Base-by-base conservation (phyloP, 805 yeast genomes). In the Yamadazyma endophytica region DNA sequence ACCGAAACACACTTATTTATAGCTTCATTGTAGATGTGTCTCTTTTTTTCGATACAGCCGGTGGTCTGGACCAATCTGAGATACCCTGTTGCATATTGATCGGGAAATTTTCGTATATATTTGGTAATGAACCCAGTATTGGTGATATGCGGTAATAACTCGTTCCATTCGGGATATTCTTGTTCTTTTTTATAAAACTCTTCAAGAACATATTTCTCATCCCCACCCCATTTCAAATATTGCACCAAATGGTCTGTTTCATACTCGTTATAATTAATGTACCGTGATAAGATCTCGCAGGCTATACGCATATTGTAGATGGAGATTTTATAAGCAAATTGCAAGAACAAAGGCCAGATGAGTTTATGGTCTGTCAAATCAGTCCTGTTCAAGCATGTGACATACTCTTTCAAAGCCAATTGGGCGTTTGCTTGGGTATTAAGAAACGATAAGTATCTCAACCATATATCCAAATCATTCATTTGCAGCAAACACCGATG, bases 61-160 rank as follows among this genome's bases (percentile, higher is more conserved):
- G 61, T 52, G n/a, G 50, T 43, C 13, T 52, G 55, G 12, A 69
- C 64, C 46, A 65, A 70, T 36, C 64, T 58, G 3, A 70, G 60
- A 21, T 64, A 63, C 12, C 82, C 55, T 15, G 55, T 58, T 2
- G 77, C 75, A 22, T 59, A 50, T 44, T 81, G 86, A 42, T 79
- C 86, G 0, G 87, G 78, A 43, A 72, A 83, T 25, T 40, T 43
- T 4, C 14, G 13, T 5, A 49, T 37, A 11, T 50, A 52, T 6
- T 31, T 14, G 4, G 17, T 16, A 13, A 30, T 19, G 26, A 35
- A 30, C 64, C 58, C 21, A 41, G 28, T 11, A 24, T 32, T 13
- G 56, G 35, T 28, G 49, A 65, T 5, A 44, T 40, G 2, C n/a
- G n/a, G n/a, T n/a, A n/a, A n/a, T n/a, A n/a, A n/a, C n/a, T n/a